Conservation (phyloP, 805 yeast species). For the Torulaspora indica region DNA sequence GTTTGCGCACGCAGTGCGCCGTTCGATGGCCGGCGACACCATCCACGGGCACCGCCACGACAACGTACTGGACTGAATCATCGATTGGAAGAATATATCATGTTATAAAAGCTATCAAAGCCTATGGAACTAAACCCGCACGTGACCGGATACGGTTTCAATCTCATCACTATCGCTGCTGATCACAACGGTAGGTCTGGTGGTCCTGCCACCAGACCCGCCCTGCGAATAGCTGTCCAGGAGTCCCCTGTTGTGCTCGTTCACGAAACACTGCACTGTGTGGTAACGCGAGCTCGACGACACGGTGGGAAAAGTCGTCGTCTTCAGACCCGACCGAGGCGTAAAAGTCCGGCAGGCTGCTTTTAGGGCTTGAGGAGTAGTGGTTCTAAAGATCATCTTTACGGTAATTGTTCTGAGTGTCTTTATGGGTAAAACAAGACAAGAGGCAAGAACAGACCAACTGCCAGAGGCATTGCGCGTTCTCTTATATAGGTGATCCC, state of each 20-base stretch:
- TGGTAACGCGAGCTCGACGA: constrained; percentile 2
- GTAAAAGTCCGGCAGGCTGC: constrained; percentile 12
- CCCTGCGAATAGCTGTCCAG: constrained; percentile 1
- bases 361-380: constrained; percentile 7
- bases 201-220: constrained; percentile 8
- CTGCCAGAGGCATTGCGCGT: not conserved
- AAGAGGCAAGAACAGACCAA: not conserved
- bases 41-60: constrained; percentile 61
- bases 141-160: constrained; percentile 28
- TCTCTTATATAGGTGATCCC: not conserved
- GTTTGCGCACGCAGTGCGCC: constrained; percentile 54
- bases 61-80: constrained; percentile 39
- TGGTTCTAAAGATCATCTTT: constrained; percentile 5
- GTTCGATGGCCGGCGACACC: constrained; percentile 68
- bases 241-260: constrained; percentile 2
- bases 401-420: not conserved
- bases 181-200: constrained; percentile 20
- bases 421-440: not conserved
- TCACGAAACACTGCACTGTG: constrained; percentile 6
- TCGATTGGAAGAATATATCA: constrained; percentile 5
- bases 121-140: constrained; percentile 18
- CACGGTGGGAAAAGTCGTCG: constrained; percentile 16
- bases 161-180: constrained; percentile 27
- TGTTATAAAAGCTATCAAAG: constrained; percentile 1
- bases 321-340: constrained; percentile 12